phyloP scores from a whole-genome alignment of 1,139 yeast species.

The Suhomyces choctaworum region DNA sequence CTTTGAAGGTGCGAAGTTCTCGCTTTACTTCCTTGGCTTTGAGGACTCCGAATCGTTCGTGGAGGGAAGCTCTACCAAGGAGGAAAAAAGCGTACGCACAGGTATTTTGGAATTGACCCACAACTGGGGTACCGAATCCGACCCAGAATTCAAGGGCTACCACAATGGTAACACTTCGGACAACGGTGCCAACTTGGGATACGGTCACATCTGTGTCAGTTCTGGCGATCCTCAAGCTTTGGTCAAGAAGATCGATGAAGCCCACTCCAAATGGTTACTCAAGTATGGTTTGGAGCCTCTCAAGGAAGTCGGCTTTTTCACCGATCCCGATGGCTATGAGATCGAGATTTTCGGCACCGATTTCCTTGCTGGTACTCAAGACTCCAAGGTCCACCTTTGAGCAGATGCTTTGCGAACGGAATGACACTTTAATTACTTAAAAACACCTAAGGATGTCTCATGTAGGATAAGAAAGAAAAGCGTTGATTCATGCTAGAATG shows the following conservation, averaged over 20 bases:
- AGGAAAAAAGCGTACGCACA: constrained; percentile 47
- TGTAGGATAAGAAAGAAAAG: no score
- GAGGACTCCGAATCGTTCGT: constrained; percentile 40
- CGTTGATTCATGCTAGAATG: no score
- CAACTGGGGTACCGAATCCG: constrained; percentile 92
- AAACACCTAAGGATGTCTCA: no score
- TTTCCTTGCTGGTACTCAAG: constrained; percentile 14
- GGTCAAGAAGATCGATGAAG: constrained; percentile 50
- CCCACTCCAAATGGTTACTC: constrained; percentile 38
- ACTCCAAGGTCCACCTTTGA: background rate
- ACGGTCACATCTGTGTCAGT: constrained; percentile 82
- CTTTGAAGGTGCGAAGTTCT: constrained; percentile 71
- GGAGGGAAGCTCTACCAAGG: constrained; percentile 34
- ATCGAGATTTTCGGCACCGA: constrained; percentile 60
- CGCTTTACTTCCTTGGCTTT: constrained; percentile 83
- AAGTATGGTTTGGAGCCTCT: constrained; percentile 57
- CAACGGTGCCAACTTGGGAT: constrained; percentile 70
- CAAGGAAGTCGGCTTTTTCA: constrained; percentile 61
- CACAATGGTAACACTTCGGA: constrained; percentile 74
- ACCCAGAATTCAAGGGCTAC: constrained; percentile 65
- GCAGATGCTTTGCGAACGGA: no score
- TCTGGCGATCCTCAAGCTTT: constrained; percentile 62
- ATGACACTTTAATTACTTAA: no score
- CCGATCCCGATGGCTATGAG: constrained; percentile 92
- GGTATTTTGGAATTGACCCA: constrained; percentile 86